phyloP scores from a whole-genome alignment of 2,329 filamentous ascomycete genomes.

The Grosmannia clavigera region DNA sequence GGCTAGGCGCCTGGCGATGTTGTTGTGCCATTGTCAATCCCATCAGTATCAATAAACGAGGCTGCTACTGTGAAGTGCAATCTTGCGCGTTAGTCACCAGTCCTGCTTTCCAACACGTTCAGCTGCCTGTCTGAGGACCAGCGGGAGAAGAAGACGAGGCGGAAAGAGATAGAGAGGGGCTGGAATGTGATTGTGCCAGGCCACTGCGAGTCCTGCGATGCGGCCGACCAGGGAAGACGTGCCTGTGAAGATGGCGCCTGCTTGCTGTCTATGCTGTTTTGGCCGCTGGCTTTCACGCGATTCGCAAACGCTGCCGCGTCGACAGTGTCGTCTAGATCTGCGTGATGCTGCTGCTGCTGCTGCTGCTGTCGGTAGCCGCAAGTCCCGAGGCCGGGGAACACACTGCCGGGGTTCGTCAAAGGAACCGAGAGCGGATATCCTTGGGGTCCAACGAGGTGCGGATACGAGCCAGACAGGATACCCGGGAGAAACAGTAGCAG shows the following conservation, averaged over 20 bases:
- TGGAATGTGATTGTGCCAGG: background rate
- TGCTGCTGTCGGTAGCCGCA: background rate
- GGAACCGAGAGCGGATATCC: background rate
- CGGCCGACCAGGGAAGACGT: background rate
- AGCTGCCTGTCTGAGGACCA: background rate
- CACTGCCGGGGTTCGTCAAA: background rate
- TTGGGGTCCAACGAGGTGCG: background rate
- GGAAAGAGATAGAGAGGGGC: background rate
- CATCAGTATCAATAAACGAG: constrained; percentile 17
- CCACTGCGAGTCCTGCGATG: background rate
- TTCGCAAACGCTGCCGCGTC: background rate
- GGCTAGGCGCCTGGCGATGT: constrained; percentile 29
- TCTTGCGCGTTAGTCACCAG: background rate
- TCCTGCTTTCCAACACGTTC: background rate
- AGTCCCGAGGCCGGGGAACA: background rate
- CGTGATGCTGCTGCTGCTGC: background rate
- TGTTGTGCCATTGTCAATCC: constrained; percentile 34
- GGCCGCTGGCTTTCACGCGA: background rate
- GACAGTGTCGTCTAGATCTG: background rate
- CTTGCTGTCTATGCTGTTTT: background rate
- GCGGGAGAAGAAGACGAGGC: background rate
- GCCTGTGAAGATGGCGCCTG: background rate
- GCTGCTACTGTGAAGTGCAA: background rate
- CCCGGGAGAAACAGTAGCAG: background rate
- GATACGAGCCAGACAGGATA: background rate